These are phyloP conservation scores for Coelastrella sp. DNA, from an alignment of 139 green algal genomes.

Conservation along the genomic window DNA sequence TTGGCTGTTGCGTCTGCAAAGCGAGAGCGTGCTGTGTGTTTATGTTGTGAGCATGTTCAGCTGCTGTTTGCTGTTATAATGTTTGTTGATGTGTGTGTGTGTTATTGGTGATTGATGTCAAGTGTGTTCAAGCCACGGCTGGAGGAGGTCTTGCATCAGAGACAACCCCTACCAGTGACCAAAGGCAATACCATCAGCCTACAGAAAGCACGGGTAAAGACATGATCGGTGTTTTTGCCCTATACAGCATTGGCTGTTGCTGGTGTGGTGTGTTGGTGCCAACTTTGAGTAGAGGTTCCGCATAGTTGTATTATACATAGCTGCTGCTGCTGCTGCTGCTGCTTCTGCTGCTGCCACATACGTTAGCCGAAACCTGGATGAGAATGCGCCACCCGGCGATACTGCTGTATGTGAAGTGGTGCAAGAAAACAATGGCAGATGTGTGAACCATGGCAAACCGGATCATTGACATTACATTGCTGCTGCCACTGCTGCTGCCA, in stretches of 20 bases:
- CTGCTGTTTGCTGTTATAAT: too few species aligned
- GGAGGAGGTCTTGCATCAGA: neutral
- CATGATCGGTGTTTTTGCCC: neutral
- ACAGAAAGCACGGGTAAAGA: conserved; percentile 22
- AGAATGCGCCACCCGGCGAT: neutral
- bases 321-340: neutral
- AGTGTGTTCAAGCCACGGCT: neutral
- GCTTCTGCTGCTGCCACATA: neutral
- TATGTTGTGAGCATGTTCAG: too few species aligned
- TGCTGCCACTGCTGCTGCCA: conserved; percentile 6
- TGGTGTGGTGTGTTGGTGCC: neutral
- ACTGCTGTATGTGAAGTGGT: conserved; percentile 5
- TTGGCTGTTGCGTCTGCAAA: too few species aligned
- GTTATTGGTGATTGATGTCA: neutral
- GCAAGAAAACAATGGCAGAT: neutral
- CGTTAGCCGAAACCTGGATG: conserved; percentile 20
- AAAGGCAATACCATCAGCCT: conserved; percentile 8
- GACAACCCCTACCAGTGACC: conserved; percentile 2
- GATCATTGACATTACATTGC: neutral
- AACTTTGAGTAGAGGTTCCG: neutral
- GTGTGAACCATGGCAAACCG: neutral
- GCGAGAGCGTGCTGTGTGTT: too few species aligned
- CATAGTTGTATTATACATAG: neutral
- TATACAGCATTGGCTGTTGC: neutral
- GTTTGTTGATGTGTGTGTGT: neutral